These are phyloP conservation scores for Triticum urartu DNA, from an alignment of 176 grass and related monocot species.

Conservation along the genomic window DNA sequence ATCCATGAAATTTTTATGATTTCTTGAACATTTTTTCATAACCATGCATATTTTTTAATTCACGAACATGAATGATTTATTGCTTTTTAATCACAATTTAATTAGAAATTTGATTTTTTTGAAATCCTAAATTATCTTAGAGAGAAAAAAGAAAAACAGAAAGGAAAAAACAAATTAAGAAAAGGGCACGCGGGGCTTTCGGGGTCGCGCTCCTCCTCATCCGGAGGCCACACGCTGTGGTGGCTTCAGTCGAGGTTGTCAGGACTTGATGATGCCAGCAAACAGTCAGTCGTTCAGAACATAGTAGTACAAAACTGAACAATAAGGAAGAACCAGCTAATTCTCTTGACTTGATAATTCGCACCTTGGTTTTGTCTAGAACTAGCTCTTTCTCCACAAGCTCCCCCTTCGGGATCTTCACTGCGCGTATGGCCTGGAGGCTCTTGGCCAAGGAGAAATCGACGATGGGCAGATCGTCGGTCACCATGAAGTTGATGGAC, in stretches of 20 bases:
- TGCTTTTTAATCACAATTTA: too few relatives aligned
- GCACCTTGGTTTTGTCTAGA: neutral
- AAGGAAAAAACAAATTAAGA: too few relatives aligned
- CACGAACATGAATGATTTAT: too few relatives aligned
- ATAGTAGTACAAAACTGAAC: neutral
- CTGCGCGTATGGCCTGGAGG: neutral
- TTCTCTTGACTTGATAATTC: neutral
- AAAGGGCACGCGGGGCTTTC: too few relatives aligned
- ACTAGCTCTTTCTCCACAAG: slow-evolving; percentile 16
- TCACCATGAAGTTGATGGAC: neutral
- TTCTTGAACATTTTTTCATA: too few relatives aligned
- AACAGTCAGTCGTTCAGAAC: neutral
- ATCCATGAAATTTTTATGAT: too few relatives aligned
- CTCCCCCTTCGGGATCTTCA: neutral
- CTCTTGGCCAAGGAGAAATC: neutral
- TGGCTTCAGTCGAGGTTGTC: neutral
- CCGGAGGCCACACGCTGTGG: too few relatives aligned
- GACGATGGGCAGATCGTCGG: neutral
- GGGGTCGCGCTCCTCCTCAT: too few relatives aligned
- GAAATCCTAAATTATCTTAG: too few relatives aligned
- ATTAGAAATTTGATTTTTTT: too few relatives aligned
- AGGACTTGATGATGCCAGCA: neutral
- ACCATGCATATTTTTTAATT: too few relatives aligned
- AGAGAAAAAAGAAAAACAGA: too few relatives aligned
- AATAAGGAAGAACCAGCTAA: neutral